Evolutionary conservation across 768 basidiomycete species (phyloP).

Genomic region (Termitomyces sp.): DNA sequence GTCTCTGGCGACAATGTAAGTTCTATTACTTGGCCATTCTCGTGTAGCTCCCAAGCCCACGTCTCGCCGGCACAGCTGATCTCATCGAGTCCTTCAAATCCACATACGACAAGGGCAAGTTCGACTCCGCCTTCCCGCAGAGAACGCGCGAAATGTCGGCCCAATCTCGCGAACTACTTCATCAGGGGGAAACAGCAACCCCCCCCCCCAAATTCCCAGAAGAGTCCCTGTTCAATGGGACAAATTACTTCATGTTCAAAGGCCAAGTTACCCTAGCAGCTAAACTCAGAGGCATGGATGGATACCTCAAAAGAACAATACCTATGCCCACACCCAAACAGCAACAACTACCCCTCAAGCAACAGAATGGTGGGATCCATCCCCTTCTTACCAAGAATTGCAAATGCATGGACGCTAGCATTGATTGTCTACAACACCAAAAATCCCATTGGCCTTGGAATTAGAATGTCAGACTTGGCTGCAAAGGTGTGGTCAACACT

Average conservation of each 20-base stretch:
- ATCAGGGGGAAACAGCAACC: too few relatives aligned
- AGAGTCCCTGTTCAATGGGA: too few relatives aligned
- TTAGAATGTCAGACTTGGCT: neutral
- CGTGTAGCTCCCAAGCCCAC: slow-evolving; percentile 73
- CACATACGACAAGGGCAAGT: slow-evolving; percentile 90
- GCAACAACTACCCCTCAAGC: neutral
- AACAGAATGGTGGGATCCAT: neutral
- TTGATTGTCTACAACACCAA: too few relatives aligned
- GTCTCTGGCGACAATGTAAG: slow-evolving; percentile 57
- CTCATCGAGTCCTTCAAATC: slow-evolving; percentile 87
- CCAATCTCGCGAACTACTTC: slow-evolving; percentile 82
- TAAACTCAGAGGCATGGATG: neutral
- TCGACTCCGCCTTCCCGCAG: slow-evolving; percentile 71
- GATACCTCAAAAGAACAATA: neutral
- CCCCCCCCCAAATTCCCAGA: too few relatives aligned
- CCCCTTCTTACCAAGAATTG: neutral
- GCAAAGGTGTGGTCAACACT: too few relatives aligned
- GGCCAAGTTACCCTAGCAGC: neutral
- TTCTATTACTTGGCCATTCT: slow-evolving; percentile 57
- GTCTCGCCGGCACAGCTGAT: slow-evolving; percentile 92
- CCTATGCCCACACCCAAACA: neutral
- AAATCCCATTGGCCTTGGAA: neutral
- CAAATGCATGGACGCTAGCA: neutral
- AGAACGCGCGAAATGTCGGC: slow-evolving; percentile 69
- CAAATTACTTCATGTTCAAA: too few relatives aligned